Evolutionary conservation across 352 stramenopile genomes (phyloP).

Genomic region (Globisporangium paroecandrum): DNA sequence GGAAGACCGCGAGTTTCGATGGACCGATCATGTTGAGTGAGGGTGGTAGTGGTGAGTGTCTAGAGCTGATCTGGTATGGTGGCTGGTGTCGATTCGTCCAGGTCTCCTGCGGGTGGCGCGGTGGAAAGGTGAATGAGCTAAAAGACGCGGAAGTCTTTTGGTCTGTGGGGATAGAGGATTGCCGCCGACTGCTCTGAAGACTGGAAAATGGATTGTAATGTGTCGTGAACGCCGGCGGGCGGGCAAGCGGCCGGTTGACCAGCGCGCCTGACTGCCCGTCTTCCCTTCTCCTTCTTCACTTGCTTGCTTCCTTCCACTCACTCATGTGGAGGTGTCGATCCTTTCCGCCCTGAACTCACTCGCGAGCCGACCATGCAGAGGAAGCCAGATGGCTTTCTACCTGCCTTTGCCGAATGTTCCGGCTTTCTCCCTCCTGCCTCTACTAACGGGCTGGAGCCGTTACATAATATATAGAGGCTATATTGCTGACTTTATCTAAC

Average conservation of each 20-base stretch:
- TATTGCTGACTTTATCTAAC: not conserved
- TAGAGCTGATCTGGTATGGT: constrained; percentile 9
- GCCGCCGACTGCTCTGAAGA: constrained; percentile 19
- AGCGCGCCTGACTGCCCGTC: not conserved
- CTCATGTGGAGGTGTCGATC: not conserved
- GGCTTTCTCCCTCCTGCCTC: constrained; percentile 9
- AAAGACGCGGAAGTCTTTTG: constrained; percentile 6
- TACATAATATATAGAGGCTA: not conserved
- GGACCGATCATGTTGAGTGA: constrained; percentile 14
- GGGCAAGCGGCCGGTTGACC: not conserved
- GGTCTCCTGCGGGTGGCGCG: constrained; percentile 2
- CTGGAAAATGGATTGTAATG: constrained; percentile 32
- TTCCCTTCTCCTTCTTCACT: not conserved
- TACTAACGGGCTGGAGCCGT: not conserved
- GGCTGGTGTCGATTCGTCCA: not conserved
- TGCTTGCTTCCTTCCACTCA: constrained; percentile 3
- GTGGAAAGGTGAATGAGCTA: constrained; percentile 9
- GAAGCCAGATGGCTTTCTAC: constrained; percentile 8
- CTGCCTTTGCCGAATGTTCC: constrained; percentile 16
- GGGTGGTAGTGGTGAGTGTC: not conserved
- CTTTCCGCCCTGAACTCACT: constrained; percentile 10
- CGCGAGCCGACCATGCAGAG: constrained; percentile 6
- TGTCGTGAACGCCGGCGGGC: not conserved
- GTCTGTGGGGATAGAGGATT: not conserved
- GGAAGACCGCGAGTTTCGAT: constrained; percentile 19